Evolutionary conservation across 371 early-diverging fungal species (phyloP), one percentile per base, ranked within the genome.

Genomic region (Mucor mucedo): DNA sequence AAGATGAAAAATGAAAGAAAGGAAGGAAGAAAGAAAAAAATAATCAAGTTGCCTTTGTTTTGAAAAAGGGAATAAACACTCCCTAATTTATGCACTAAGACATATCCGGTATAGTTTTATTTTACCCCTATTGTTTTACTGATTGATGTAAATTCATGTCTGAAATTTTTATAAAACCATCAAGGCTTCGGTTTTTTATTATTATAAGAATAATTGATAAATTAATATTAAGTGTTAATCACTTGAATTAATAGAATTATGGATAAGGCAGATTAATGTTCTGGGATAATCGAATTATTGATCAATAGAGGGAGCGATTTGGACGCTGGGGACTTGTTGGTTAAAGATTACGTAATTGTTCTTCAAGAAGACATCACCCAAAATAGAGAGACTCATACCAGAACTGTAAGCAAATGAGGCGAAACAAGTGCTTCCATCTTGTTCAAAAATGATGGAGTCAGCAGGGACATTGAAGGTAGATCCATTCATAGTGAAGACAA

Each of bases 311-410:
- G 63, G 63, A 41, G 73, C 66, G 10, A 72, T 72, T 44, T 65
- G 60, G 16, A 72, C 73, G 4, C 65, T 44, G 29, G 73, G 73
- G 30, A 69, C 66, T 6, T 62, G 53, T 47, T 73, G 78, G 45
- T 71, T 65, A 35, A 77, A 79, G 63, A 81, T 66, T 47, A 75
- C 75, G 55, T 81, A 81, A 63, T 78, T 77, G 71, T 76, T 82
- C 71, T 79, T 79, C 62, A 82, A 69, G 60, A 82, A 82, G 6
- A 73, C 70, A 63, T 82, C 82, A 29, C 79, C 82, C 52, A 82
- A 33, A 35, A 82, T 82, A 32, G 73, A 66, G 32, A 66, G 58
- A 13, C 44, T 42, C 58, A 72, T 60, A 16, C 52, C 63, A 16
- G 57, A 66, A 38, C 35, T 35, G 35, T 58, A 63, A 44, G 64